Evolutionary conservation across 148 eudicot species (phyloP), one percentile per base, ranked within the genome.

Genomic region (Pouteria glomerata): DNA sequence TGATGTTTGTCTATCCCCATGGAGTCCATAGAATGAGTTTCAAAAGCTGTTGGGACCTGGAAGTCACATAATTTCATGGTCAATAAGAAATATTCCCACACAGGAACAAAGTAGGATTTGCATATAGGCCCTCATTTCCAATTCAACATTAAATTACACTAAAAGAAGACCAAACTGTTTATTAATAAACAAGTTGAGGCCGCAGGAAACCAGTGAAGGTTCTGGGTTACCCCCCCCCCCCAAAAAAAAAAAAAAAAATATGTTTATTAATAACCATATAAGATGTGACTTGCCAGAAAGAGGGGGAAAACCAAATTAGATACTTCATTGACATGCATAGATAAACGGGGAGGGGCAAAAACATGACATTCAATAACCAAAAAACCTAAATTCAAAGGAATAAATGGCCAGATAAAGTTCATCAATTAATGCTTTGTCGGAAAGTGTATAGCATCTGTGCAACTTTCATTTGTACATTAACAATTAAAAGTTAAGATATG

Each of bases 1-100:
- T 97, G 98, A 87, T 89, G 97, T 74, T 91, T 88, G 69, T 88
- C 96, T 73, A 86, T 74, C 67, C 89, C 98, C 69, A 72, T 24
- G 19, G 45, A 51, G 63, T 87, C 88, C 71, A 68, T 61, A 76
- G 86, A 88, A 75, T 82, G 83, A 58, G 77, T 79, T 81, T 89
- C 80, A 83, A 95, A 89, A 19, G 88, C 78, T 52, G 82, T 80
- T 78, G 98, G 98, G 61, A 95, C 90, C 98, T 95, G 84, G 74
- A 77, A 58, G 53, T 63, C 61, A 72, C 39, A 68, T 48, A 63
- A 56, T 31, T 19, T 24, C 42, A 73, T 55, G 24, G 57, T 19
- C 11, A 30, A 51, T 63, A 35, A 53, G 56, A 41, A 23, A 18
- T 31, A 16, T 31, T 27, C 11, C 7, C 14, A 37, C n/a, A 27